Percentiles rank a stretch among this genome's conserved stretches.
Conservation (phyloP, 1,284 basidiomycete species). For the Cerioporus squamosus region DNA sequence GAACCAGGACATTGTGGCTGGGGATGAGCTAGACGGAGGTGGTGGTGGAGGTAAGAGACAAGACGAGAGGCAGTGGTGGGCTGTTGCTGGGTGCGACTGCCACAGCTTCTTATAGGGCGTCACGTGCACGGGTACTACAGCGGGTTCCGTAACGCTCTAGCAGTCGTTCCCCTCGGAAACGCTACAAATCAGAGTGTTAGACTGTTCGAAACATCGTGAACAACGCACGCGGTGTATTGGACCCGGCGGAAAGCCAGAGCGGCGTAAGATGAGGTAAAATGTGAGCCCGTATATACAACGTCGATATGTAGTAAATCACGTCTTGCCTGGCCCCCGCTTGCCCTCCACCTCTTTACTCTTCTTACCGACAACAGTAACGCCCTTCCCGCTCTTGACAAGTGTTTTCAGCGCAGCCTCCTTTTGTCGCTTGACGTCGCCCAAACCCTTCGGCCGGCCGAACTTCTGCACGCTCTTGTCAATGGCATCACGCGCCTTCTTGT, state of each 20-base stretch:
- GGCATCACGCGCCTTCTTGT: constrained; percentile 72
- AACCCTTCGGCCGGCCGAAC: constrained; percentile 54
- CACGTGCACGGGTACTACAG: no score
- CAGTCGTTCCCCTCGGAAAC: no score
- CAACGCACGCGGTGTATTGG: not conserved
- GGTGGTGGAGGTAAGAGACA: constrained; percentile 2
- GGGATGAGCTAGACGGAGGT: not conserved
- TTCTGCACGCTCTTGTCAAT: constrained; percentile 73
- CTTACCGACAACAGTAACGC: constrained; percentile 89
- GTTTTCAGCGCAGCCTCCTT: constrained; percentile 82
- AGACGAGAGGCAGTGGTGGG: constrained; percentile 13
- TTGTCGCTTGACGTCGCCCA: constrained; percentile 68
- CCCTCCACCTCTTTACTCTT: constrained; percentile 42
- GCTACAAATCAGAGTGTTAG: no score
- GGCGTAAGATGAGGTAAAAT: constrained; percentile 14
- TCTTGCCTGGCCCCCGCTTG: constrained; percentile 39
- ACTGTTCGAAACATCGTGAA: not conserved
- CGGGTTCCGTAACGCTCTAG: no score
- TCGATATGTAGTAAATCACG: constrained; percentile 15
- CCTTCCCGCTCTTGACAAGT: constrained; percentile 84
- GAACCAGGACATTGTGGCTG: constrained; percentile 69
- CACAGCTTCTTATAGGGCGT: constrained; percentile 17
- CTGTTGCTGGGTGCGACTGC: constrained; percentile 19
- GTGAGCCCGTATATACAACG: not conserved
- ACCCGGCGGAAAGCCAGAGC: not conserved